A percentile compares a stretch with the other conserved stretches of the same genome.
Conservation (phyloP, 805 yeast species). For the Kodamaea jinghongensis region DNA sequence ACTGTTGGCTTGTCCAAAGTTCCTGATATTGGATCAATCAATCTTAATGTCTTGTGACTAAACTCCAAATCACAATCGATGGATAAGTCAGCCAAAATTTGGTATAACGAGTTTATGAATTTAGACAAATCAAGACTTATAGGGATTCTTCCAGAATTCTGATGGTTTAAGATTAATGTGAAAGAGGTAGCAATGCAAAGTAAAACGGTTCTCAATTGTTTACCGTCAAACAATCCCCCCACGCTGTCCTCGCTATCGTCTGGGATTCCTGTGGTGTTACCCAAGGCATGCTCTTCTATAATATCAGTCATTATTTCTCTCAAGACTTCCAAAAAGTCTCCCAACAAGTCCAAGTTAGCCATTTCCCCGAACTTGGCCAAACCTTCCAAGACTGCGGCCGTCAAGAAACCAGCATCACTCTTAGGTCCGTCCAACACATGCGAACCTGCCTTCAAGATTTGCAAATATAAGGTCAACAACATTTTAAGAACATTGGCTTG, state of each 20-base stretch:
- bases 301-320: slow-evolving; percentile 69
- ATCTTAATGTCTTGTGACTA: slow-evolving; percentile 73
- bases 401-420: slow-evolving; percentile 50
- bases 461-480: slow-evolving; percentile 71
- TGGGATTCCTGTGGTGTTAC: slow-evolving; percentile 24
- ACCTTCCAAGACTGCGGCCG: slow-evolving; percentile 90
- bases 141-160: slow-evolving; percentile 55
- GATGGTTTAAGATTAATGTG: slow-evolving; percentile 74
- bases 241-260: slow-evolving; percentile 18
- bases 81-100: slow-evolving; percentile 63
- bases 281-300: slow-evolving; percentile 40
- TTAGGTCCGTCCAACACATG: slow-evolving; percentile 24
- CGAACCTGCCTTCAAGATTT: slow-evolving; percentile 56
- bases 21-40: slow-evolving; percentile 63
- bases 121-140: slow-evolving; percentile 68
- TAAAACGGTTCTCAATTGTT: slow-evolving; percentile 67
- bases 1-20: slow-evolving; percentile 62
- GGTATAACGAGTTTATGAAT: slow-evolving; percentile 74
- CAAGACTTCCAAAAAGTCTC: slow-evolving; percentile 87
- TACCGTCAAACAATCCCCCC: slow-evolving; percentile 31
- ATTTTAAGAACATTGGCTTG: slow-evolving; percentile 82
- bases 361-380: slow-evolving; percentile 85
- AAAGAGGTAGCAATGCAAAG: slow-evolving; percentile 89
- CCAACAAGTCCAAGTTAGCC: slow-evolving; percentile 88
- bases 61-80: slow-evolving; percentile 83